Base-by-base conservation (phyloP, 2,329 filamentous ascomycete genomes). In the Fusarium secorum region DNA sequence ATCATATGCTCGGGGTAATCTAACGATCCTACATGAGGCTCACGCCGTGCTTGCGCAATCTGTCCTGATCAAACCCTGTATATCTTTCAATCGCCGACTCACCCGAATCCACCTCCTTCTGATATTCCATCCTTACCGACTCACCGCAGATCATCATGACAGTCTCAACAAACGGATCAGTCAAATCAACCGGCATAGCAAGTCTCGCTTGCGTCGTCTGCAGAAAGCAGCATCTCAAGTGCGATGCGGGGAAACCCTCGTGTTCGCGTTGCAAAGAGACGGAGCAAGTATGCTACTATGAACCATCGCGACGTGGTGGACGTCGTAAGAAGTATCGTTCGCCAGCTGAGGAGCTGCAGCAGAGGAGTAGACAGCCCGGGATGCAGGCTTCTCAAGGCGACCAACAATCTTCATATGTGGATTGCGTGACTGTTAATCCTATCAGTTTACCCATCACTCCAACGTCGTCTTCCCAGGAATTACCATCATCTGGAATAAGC, bases 181-280 rank as follows among this genome's bases (percentile, higher is more conserved):
- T 60, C 9, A 72, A 70, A 32, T 32, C 54, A 3, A 66, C 60
- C 3, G 69, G 69, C 1, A 60, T 71, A 22, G 70, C 66, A 6
- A 45, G 66, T 3, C 65, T 75, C 4, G 73, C 73, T 9, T 75
- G 73, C 36, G 70, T 70, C 39, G 68, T 63, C 7, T 75, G 73
- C 53, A 61, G 73, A 42, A 73, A 70, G 11, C 70, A 75, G 5
- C 73, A 75, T 15, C 68, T 75, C 39, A 75, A 75, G 46, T 75
- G 73, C 41, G 73, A 75, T 41, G 73, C 57, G n/a, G 66, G 68
- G 17, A 67, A 54, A 22, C 73, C 73, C 3, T 68, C 66, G 11
- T 75, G 73, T 41, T 70, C 71, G 22, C 68, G 72, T 24, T 75
- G 73, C 35, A 51, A 45, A 24, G 60, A 71, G 17, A 53, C 61